Evolutionary conservation across 1,139 yeast genomes (phyloP), one percentile per base, ranked within the genome.

Genomic region (Geotrichum reessii): DNA sequence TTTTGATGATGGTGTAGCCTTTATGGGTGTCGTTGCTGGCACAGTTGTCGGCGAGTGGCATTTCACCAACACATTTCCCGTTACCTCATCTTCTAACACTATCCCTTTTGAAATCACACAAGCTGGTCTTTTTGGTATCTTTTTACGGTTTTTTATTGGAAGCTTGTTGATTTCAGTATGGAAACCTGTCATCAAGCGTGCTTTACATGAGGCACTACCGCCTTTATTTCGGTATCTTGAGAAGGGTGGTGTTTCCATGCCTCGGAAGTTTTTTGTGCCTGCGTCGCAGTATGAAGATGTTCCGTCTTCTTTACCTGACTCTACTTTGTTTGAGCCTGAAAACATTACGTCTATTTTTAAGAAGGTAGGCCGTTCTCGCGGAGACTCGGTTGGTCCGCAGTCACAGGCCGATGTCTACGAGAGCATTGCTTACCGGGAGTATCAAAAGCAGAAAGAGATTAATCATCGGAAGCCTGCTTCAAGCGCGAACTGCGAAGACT

Each of bases 1-100:
- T 70, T 92, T 87, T 71, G 98, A 90, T 68, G 99, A 93, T 69
- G 85, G 95, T 8, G 97, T 93, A 22, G 96, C 98, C 2, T 93
- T 93, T 67, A 76, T 91, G 58, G 97, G 97, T 1, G 99, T 93
- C 31, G 79, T 91, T 22, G 77, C 86, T 54, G 98, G 98, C 0
- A 66, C 85, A 28, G 90, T 84, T 62, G 63, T 85, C 46, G 79
- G 85, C 12, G 81, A 81, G 63, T 82, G 86, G 80, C 64, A 27
- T 72, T 72, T 33, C 11, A 61, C 50, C 52, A 67, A 65, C 1
- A 50, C 54, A 2, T 52, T 33, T 12, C 53, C 42, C n/a, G 12
- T 48, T 51, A 5, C 42, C 31, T 28, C 46, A 24, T 12, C 46
- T 49, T 21, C 31, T 42, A 44, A 19, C 28, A 55, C 47, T 37